These are phyloP conservation scores for Aspergillus sp. DNA, from an alignment of 2,329 filamentous ascomycete genomes.

Conservation along the genomic window DNA sequence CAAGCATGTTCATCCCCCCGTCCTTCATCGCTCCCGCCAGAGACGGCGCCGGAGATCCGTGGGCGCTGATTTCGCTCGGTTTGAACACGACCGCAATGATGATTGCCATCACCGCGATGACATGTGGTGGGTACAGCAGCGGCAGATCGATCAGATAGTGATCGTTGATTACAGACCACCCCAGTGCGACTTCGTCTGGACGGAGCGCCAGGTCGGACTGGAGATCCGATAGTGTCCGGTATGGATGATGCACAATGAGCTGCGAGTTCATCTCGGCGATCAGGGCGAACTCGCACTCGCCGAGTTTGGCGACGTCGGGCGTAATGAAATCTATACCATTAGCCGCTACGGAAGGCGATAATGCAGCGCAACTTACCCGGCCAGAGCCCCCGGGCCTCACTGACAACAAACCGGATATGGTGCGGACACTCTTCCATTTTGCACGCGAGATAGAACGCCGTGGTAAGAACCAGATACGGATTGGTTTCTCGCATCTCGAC, in stretches of 20 bases:
- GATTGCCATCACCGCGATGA: constrained; percentile 78
- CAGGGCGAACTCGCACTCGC: constrained; percentile 87
- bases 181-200: constrained; percentile 68
- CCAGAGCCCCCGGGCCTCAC: constrained; percentile 78
- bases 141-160: constrained; percentile 89
- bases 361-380: constrained; percentile 43
- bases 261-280: constrained; percentile 88
- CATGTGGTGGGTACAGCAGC: constrained; percentile 73
- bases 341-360: constrained; percentile 9
- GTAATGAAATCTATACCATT: constrained; percentile 52
- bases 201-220: constrained; percentile 60
- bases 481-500: constrained; percentile 90
- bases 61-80: constrained; percentile 43
- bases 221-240: constrained; percentile 66
- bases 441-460: constrained; percentile 86
- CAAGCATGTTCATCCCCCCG: constrained; percentile 25
- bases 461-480: constrained; percentile 85
- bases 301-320: constrained; percentile 71
- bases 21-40: constrained; percentile 28
- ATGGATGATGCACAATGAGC: constrained; percentile 83
- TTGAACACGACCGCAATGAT: constrained; percentile 75
- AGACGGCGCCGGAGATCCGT: constrained; percentile 23
- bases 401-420: constrained; percentile 83
- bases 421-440: constrained; percentile 98
- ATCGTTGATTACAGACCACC: constrained; percentile 81